Evolutionary conservation across 2,329 filamentous ascomycete species (phyloP), one percentile per base, ranked within the genome.

Genomic region (Fusarium chuoi): DNA sequence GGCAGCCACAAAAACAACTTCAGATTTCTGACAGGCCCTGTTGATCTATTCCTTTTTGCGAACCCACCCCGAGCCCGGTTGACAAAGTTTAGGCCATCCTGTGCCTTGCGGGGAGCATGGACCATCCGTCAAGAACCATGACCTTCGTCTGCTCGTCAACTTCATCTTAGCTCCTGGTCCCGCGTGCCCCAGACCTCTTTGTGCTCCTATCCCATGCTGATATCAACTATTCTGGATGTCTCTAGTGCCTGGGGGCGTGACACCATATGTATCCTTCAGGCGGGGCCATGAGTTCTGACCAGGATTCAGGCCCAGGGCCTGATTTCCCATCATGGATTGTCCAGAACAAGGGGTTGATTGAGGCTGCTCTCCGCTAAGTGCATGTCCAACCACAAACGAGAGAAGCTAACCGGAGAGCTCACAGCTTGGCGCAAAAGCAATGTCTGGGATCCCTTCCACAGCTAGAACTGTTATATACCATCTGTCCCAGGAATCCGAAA

Each of bases 401-500:
- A 67, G 65, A 60, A 73, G 48, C 74, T 65, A 73, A 51, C 64
- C 66, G 46, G 65, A 59, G 60, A 73, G 62, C 63, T 74, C 67
- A 46, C 57, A 70, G 62, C 74, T 75, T 77, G 76, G 77, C 70
- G 61, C 51, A 66, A 48, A 71, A 68, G 68, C 66, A 71, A 68
- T 59, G 70, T 68, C 75, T 69, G 62, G 76, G 74, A 73, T 75
- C 75, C 56, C 77, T 73, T 75, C 73, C 70, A 76, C 70, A 69
- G 65, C 58, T 71, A 60, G 62, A 70, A 67, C 46, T 68, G 70
- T 76, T 78, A 78, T 78, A 78, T 78, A 78, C 68, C 71, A 63
- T 77, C 63, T 48, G 66, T 71, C 67, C 75, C 76, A 74, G 73
- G 70, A 75, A 78, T 66, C 72, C 77, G 77, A 78, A 78, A 78